Conservation (phyloP, 257 asterid species). For the Solanum tarijense region DNA sequence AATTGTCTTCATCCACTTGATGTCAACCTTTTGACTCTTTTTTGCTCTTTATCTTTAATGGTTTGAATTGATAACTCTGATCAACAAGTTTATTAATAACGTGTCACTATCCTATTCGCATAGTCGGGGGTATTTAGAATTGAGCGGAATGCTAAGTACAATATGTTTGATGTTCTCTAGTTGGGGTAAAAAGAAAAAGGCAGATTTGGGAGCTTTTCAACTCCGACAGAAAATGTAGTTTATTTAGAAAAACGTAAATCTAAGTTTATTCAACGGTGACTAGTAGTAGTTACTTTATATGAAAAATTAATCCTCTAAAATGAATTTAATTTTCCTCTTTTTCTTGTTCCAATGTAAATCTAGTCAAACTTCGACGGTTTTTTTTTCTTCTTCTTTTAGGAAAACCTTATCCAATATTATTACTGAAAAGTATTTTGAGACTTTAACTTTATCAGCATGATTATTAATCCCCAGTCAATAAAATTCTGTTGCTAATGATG, state of each 20-base stretch:
- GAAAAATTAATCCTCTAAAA: not conserved
- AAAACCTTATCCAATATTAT: not conserved
- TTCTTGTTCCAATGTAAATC: not conserved
- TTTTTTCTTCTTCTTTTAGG: not conserved
- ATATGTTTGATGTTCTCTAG: not conserved
- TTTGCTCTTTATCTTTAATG: no score
- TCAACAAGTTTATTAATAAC: no score
- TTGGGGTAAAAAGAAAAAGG: not conserved
- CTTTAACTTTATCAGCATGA: not conserved
- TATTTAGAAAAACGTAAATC: not conserved
- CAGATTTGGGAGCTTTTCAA: not conserved
- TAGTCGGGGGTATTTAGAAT: no score
- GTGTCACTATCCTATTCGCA: not conserved
- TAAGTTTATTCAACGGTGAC: not conserved
- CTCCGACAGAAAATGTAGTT: not conserved
- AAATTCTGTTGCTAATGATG: not conserved
- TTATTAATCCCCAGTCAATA: not conserved
- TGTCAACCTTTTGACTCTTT: no score
- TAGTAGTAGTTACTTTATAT: not conserved
- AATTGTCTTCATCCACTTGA: no score
- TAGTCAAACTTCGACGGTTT: not conserved
- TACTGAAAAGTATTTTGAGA: not conserved
- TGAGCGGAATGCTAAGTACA: not conserved
- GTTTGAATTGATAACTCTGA: not conserved
- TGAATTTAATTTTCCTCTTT: not conserved